Percentiles rank a stretch among this genome's conserved stretches.
phyloP scores from a whole-genome alignment of 1,284 basidiomycete species.

The Peniophora sp. region DNA sequence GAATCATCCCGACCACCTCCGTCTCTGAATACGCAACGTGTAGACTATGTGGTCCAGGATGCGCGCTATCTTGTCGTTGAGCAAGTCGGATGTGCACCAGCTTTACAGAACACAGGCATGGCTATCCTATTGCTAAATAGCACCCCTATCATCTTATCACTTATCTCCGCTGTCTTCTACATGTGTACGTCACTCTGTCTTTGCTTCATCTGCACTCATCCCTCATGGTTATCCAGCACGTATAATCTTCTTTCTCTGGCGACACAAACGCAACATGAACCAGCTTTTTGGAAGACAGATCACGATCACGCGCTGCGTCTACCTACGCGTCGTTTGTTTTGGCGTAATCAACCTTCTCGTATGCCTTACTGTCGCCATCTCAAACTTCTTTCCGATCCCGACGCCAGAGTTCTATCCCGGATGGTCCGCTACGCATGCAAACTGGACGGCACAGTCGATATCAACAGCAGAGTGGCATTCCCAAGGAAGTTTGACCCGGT shows the following conservation, averaged over 20 bases:
- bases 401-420: neutral
- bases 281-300: too few relatives aligned
- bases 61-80: neutral
- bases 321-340: too few relatives aligned
- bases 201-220: neutral
- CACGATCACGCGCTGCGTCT: too few relatives aligned
- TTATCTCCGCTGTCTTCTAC: neutral
- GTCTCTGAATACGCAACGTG: neutral
- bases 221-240: neutral
- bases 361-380: neutral
- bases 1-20: neutral
- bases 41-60: neutral
- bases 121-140: neutral
- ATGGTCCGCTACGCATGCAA: neutral
- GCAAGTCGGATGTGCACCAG: neutral
- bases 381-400: neutral
- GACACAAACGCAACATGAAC: neutral
- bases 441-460: neutral
- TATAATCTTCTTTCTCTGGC: neutral
- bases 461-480: neutral
- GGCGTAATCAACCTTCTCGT: neutral
- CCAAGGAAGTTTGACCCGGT: neutral
- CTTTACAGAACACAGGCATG: neutral
- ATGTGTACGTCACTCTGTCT: neutral
- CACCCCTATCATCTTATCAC: neutral